Evolutionary conservation across 192 early-diverging fungal species (phyloP).

Genomic region (Entophlyctis luteolus): DNA sequence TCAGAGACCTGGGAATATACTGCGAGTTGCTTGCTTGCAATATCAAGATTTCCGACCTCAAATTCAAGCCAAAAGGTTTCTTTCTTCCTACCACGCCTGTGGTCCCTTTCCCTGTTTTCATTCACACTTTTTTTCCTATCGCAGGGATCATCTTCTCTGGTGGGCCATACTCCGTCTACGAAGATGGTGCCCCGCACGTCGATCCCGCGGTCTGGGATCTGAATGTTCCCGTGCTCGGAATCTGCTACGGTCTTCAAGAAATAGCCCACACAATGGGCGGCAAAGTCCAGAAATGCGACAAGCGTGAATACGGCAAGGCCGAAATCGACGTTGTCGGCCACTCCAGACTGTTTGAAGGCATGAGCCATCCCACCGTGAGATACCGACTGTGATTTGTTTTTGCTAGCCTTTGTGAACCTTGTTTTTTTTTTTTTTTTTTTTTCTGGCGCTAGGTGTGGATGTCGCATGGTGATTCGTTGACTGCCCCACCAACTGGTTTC

Average conservation of each 20-base stretch:
- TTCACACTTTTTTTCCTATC: slow-evolving; percentile 6
- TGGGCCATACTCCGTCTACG: slow-evolving; percentile 95
- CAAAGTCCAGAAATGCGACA: slow-evolving; percentile 78
- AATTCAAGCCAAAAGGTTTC: slow-evolving; percentile 91
- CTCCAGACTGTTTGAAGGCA: slow-evolving; percentile 67
- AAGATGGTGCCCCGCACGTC: slow-evolving; percentile 87
- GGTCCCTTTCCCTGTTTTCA: no score
- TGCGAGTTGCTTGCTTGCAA: slow-evolving; percentile 98
- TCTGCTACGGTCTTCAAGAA: slow-evolving; percentile 99
- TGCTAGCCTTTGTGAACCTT: background rate
- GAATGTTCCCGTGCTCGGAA: slow-evolving; percentile 89
- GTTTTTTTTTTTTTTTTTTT: background rate
- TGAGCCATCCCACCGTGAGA: slow-evolving; percentile 58
- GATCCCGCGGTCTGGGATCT: slow-evolving; percentile 86
- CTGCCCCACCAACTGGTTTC: slow-evolving; percentile 77
- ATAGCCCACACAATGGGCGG: slow-evolving; percentile 86
- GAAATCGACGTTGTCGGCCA: slow-evolving; percentile 65
- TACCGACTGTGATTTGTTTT: background rate
- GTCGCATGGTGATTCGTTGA: slow-evolving; percentile 95
- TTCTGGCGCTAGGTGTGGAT: slow-evolving; percentile 77
- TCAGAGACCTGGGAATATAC: slow-evolving; percentile 96
- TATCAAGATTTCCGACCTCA: slow-evolving; percentile 85
- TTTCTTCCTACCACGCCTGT: background rate
- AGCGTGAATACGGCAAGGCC: slow-evolving; percentile 95
- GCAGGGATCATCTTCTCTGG: slow-evolving; percentile 90